These are phyloP conservation scores for Arctostaphylos glauca DNA, from an alignment of 148 eudicot species.

Conservation along the genomic window DNA sequence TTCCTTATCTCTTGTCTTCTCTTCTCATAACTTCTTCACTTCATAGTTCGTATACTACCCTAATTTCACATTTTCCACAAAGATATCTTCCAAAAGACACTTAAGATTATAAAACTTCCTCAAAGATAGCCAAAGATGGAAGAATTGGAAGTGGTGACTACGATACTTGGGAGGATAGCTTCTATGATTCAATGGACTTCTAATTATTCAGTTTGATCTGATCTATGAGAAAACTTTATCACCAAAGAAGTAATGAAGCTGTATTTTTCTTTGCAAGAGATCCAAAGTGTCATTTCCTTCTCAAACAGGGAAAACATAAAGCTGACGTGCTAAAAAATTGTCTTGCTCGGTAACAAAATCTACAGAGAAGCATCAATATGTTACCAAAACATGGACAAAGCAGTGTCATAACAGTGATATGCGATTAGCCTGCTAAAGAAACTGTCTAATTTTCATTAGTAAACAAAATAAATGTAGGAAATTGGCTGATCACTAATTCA, in stretches of 20 bases:
- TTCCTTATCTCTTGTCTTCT: no score
- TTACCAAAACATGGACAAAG: neutral
- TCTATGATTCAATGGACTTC: neutral
- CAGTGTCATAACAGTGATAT: neutral
- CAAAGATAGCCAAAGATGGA: neutral
- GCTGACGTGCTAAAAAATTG: neutral
- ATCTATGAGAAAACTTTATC: neutral
- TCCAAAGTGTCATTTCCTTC: neutral
- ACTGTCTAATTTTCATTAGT: neutral
- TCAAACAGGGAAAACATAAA: neutral
- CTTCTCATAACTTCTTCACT: no score
- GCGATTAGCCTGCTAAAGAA: neutral
- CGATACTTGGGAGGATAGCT: neutral
- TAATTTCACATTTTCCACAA: no score
- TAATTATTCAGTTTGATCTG: neutral
- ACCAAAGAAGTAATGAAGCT: neutral
- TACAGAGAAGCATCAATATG: neutral
- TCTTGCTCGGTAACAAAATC: neutral
- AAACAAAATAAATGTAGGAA: neutral
- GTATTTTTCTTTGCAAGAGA: neutral
- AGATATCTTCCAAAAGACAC: neutral
- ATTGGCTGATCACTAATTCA: neutral
- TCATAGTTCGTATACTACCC: no score
- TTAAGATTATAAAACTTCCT: neutral
- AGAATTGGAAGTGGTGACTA: neutral